Conservation (phyloP, 768 basidiomycete genomes). For the Coprinopsis cinerea region DNA sequence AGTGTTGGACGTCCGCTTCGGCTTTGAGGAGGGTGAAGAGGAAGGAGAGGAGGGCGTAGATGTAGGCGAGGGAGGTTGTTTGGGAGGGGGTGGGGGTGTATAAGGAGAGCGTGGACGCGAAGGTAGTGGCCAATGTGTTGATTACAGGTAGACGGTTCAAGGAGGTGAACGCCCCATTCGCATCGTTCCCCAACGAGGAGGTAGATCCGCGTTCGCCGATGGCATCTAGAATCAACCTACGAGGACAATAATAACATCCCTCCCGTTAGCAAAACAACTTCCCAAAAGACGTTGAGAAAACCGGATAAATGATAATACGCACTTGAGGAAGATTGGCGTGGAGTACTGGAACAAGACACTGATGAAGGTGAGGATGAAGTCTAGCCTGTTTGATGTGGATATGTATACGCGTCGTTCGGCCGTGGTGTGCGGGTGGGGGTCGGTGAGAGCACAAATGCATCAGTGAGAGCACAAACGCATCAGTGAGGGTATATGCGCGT, state of each 20-base stretch:
- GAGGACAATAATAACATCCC: not conserved
- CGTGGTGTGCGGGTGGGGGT: too few species aligned
- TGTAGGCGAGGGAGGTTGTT: constrained; percentile 42
- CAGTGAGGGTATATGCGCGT: too few species aligned
- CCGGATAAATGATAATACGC: constrained; percentile 14
- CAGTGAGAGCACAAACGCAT: too few species aligned
- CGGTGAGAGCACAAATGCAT: too few species aligned
- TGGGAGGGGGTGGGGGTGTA: not conserved
- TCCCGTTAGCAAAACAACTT: too few species aligned
- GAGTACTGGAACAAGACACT: constrained; percentile 75
- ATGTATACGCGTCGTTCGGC: too few species aligned
- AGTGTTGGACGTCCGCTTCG: constrained; percentile 65
- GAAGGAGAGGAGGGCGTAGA: constrained; percentile 76
- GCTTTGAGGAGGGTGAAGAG: constrained; percentile 53
- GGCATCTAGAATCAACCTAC: constrained; percentile 53
- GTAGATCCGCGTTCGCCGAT: constrained; percentile 27
- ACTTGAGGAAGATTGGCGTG: constrained; percentile 83
- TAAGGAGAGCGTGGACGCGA: not conserved
- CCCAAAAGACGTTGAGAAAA: not conserved
- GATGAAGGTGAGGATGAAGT: constrained; percentile 60
- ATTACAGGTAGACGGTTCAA: too few species aligned
- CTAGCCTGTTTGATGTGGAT: too few species aligned
- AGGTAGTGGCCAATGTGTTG: too few species aligned
- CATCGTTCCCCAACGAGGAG: constrained; percentile 11
- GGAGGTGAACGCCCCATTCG: too few species aligned